Evolutionary conservation across 768 basidiomycete species (phyloP).

Genomic region (Mycena galopus): DNA sequence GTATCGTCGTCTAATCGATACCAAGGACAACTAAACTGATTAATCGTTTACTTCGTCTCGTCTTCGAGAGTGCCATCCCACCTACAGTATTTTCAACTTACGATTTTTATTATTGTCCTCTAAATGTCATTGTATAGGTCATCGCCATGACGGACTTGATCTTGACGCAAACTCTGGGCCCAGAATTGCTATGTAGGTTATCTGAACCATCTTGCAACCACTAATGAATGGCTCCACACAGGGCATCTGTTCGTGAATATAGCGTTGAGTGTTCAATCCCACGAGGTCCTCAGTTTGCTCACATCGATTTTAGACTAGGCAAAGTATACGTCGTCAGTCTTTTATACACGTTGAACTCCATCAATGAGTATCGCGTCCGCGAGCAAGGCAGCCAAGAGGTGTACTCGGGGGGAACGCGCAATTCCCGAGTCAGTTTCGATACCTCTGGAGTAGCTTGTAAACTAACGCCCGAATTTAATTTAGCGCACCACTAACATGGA

Average conservation of each 20-base stretch:
- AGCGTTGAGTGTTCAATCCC: not conserved
- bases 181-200: slow-evolving; percentile 24
- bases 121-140: not conserved
- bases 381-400: slow-evolving; percentile 16
- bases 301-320: slow-evolving; percentile 1
- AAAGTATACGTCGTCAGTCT: slow-evolving; percentile 28
- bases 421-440: slow-evolving; percentile 4
- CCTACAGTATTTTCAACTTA: slow-evolving; percentile 28
- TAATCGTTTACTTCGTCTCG: slow-evolving; percentile 27
- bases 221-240: not conserved
- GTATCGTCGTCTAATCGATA: too few species aligned
- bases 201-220: not conserved
- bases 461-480: not conserved
- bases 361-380: slow-evolving; percentile 27
- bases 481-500: slow-evolving; percentile 24
- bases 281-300: not conserved
- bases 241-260: slow-evolving; percentile 30
- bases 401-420: slow-evolving; percentile 2
- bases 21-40: slow-evolving; percentile 27
- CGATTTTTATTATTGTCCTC: not conserved
- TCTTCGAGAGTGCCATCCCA: slow-evolving; percentile 32
- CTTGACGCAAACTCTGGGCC: slow-evolving; percentile 26
- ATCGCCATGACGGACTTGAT: slow-evolving; percentile 31
- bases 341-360: slow-evolving; percentile 26
- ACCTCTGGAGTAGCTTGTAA: too few species aligned